Evolutionary conservation across 2,329 filamentous ascomycete genomes (phyloP).

Genomic region (Fusarium camptoceras): DNA sequence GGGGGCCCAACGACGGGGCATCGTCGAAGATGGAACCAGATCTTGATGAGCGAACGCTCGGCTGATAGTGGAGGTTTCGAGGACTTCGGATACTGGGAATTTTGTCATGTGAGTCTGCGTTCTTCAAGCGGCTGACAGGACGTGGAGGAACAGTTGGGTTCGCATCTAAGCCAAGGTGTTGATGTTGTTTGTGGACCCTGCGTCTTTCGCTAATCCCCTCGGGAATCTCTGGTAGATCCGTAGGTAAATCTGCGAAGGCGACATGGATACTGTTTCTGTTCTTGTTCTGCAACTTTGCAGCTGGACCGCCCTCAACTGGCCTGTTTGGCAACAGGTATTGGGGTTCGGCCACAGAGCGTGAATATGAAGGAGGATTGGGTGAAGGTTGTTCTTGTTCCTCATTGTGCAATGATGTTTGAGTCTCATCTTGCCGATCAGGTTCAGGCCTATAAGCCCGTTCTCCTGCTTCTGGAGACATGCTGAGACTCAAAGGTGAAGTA

Average conservation of each 20-base stretch:
- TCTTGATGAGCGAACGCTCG: slow-evolving; percentile 63
- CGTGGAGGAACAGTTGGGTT: slow-evolving; percentile 33
- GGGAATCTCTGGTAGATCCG: slow-evolving; percentile 63
- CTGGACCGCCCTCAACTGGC: slow-evolving; percentile 42
- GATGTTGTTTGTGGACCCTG: slow-evolving; percentile 48
- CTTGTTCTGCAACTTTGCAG: slow-evolving; percentile 65
- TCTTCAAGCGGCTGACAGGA: slow-evolving; percentile 39
- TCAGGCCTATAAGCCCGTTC: slow-evolving; percentile 4
- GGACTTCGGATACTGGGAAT: slow-evolving; percentile 57
- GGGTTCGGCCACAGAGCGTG: slow-evolving; percentile 19
- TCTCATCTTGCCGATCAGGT: slow-evolving; percentile 17
- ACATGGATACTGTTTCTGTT: slow-evolving; percentile 49
- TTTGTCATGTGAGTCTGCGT: slow-evolving; percentile 56
- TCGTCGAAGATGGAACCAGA: slow-evolving; percentile 65
- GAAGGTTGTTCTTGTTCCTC: slow-evolving; percentile 13
- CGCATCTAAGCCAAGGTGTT: slow-evolving; percentile 38
- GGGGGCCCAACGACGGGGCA: slow-evolving; percentile 69
- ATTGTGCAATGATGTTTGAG: slow-evolving; percentile 1
- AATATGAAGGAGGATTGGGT: slow-evolving; percentile 25
- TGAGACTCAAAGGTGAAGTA: slow-evolving; percentile 12
- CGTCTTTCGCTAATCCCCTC: slow-evolving; percentile 59
- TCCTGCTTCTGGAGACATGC: slow-evolving; percentile 25
- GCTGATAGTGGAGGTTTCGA: slow-evolving; percentile 60
- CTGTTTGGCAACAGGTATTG: slow-evolving; percentile 31
- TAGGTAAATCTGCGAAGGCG: slow-evolving; percentile 50